These are phyloP conservation scores for Amesomyces nigricolor DNA, from an alignment of 2,329 filamentous ascomycete genomes.

Conservation along the genomic window DNA sequence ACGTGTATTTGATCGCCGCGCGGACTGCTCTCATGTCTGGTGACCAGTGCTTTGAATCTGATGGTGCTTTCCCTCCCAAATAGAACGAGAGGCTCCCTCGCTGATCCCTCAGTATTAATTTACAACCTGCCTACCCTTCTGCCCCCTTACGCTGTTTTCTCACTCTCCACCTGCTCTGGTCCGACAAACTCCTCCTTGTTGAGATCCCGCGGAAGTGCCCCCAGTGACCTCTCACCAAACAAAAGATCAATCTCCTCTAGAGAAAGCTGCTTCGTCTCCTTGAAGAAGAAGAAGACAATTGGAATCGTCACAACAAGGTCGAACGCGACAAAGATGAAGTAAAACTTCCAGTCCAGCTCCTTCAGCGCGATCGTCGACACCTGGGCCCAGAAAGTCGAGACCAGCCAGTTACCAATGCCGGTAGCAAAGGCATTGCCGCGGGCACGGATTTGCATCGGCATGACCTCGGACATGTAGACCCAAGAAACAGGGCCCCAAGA, in stretches of 20 bases:
- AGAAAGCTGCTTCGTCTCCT: constrained; percentile 43
- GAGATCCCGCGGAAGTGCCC: constrained; percentile 10
- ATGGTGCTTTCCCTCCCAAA: too few relatives aligned
- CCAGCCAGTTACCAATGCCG: constrained; percentile 53
- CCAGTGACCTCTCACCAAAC: constrained; percentile 39
- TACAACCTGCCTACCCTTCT: too few relatives aligned
- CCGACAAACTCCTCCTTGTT: constrained; percentile 9
- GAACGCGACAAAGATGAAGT: constrained; percentile 50
- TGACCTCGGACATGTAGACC: constrained; percentile 63
- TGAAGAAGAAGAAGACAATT: constrained; percentile 47
- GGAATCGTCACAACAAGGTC: constrained; percentile 35
- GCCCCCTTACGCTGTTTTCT: background rate
- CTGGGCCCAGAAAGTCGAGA: constrained; percentile 54
- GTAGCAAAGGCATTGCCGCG: constrained; percentile 54
- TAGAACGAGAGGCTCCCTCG: too few relatives aligned
- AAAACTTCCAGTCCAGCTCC: constrained; percentile 45
- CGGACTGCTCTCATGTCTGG: too few relatives aligned
- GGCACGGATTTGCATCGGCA: constrained; percentile 60
- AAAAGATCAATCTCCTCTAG: constrained; percentile 53
- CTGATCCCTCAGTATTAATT: too few relatives aligned
- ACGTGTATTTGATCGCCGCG: too few relatives aligned
- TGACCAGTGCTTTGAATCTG: too few relatives aligned
- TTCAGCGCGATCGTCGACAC: constrained; percentile 48
- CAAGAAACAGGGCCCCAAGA: constrained; percentile 56
- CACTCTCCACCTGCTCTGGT: background rate